Evolutionary conservation across 371 early-diverging fungal genomes (phyloP), one percentile per base, ranked within the genome.

Genomic region (Rhizopus arrhizus): DNA sequence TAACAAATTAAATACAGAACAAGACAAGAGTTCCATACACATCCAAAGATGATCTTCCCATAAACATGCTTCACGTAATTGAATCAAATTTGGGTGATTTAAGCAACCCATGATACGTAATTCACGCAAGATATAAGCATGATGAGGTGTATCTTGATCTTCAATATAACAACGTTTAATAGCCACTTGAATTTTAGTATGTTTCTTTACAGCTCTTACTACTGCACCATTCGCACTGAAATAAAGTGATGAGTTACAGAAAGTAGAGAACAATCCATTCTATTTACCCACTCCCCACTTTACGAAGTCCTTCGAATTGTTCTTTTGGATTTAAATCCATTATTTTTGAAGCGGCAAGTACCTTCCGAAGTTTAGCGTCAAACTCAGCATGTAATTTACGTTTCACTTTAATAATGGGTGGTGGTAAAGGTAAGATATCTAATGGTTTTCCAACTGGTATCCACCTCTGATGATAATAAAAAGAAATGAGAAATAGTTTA

Each of bases 21-120:
- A 80, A 8, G 73, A 64, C 81, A 80, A 75, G 34, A 80, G 53
- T 45, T 80, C 81, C 81, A 80, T 80, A 45, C 74, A 72, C 74
- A 80, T 77, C 77, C 77, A 80, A 11, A 77, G 64, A 64, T 80
- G 64, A 63, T 80, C 81, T 15, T 68, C 70, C 68, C 68, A 75
- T 32, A 80, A 55, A 54, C 67, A 59, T 13, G 78, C 75, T 62
- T 80, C 81, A 35, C 55, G 61, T 3, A 80, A 59, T 43, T 73
- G 66, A 61, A 77, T 66, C 12, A 80, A 40, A 48, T 77, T 77
- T 2, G 61, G 72, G 56, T 77, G 78, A 16, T 59, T 56, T 10
- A 77, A 54, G 48, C 74, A 72, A 6, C 78, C 78, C 81, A 80
- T 80, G 51, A 80, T 80, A 53, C 76, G 68, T 7, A 80, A 57